Evolutionary conservation across 1,139 yeast species (phyloP).

Genomic region (Pneumocystis murina): DNA sequence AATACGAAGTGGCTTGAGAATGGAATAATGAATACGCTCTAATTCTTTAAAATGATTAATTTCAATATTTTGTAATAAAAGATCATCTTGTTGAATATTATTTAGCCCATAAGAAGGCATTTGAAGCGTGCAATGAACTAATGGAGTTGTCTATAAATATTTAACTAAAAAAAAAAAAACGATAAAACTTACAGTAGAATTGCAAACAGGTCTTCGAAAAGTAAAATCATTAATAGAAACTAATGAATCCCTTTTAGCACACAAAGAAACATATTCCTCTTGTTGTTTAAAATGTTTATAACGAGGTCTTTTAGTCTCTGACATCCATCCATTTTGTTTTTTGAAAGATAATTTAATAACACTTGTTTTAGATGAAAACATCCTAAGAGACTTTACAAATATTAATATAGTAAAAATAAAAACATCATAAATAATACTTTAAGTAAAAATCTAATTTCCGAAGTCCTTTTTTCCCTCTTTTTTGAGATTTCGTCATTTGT

Average conservation of each 20-base stretch:
- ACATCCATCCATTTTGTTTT: neutral
- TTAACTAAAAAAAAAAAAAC: neutral
- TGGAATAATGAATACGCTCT: neutral
- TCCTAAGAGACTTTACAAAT: neutral
- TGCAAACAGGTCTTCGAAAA: neutral
- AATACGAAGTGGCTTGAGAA: neutral
- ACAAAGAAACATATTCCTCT: neutral
- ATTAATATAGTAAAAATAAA: neutral
- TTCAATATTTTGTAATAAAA: neutral
- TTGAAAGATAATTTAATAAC: neutral
- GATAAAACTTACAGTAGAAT: neutral
- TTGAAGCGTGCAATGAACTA: neutral
- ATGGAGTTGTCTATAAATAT: neutral
- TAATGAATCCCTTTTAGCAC: neutral
- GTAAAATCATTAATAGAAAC: neutral
- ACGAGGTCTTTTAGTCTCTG: neutral
- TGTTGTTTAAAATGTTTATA: neutral
- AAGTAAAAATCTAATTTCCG: neutral
- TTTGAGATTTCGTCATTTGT: neutral
- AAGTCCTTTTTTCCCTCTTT: neutral
- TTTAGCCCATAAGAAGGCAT: neutral
- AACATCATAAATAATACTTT: neutral
- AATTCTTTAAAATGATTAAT: neutral
- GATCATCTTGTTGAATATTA: neutral
- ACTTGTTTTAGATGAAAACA: neutral